Evolutionary conservation across 495 filamentous ascomycete species (phyloP), one percentile per base, ranked within the genome.

Genomic region (Neurospora cerealis): DNA sequence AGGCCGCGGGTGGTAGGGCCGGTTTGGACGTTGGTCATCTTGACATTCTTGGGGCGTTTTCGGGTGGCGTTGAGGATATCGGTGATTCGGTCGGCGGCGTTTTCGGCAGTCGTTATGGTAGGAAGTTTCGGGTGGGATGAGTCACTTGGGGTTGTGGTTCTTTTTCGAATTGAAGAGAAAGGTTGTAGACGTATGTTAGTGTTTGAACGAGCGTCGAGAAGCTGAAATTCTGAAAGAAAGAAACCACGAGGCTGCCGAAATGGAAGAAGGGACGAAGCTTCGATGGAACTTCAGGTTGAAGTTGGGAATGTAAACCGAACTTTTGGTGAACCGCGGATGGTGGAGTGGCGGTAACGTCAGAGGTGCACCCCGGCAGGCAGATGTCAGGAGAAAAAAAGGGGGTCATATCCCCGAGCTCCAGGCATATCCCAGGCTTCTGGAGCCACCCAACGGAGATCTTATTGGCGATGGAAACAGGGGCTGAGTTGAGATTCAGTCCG

Each of bases 1-100:
- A 85, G 76, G 39, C 80, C 81, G 54, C 37, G 69, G 11, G 73
- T 73, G 24, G 78, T 69, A 40, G 81, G 80, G 21, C 80, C 79
- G 32, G 81, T 80, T 44, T 77, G 75, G 66, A 71, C 42, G 39
- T 71, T 66, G 70, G 73, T 73, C 76, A 78, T 80, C 41, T 46
- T 78, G 69, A 24, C 38, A 54, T 39, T 13, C 21, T 38, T 40
- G 54, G 3, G 13, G 54, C 2, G 10, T 32, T 15, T 24, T 48
- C 9, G 10, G 11, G 21, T 15, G 21, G 21, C 21, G 21, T 13
- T 24, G 46, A 24, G 46, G 5, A 17, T 62, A 62, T 54, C 48
- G 24, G 24, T 21, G n/a, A 0, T 60, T 60, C 48, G 48, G 24
- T 62, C 28, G 54, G 54, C 11, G 54, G 1, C 7, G 28, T 1